A percentile compares a stretch with the other conserved stretches of the same genome.
Evolutionary conservation across 2,329 filamentous ascomycete species (phyloP).

Genomic region (Lachnellula cervina): DNA sequence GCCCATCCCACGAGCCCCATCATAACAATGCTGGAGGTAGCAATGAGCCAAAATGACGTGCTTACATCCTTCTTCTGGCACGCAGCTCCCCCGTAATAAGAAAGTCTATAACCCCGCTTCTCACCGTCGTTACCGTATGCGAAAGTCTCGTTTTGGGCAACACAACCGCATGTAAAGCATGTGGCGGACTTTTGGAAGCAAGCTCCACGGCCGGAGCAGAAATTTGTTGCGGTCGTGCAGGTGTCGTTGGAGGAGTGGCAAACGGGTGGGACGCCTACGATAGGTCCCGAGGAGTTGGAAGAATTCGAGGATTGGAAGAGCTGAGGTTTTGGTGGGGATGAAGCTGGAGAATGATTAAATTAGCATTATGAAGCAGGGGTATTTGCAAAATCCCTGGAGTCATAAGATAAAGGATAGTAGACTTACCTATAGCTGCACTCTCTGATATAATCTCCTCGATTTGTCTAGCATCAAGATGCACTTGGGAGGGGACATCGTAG

Average conservation of each 20-base stretch:
- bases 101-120: conserved; percentile 48
- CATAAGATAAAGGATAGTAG: neutral
- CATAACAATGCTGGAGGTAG: conserved; percentile 66
- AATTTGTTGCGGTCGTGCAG: conserved; percentile 66
- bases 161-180: conserved; percentile 80
- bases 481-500: conserved; percentile 24
- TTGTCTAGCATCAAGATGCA: conserved; percentile 19
- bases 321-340: conserved; percentile 8
- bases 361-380: neutral
- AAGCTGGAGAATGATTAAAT: neutral
- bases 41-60: conserved; percentile 82
- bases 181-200: conserved; percentile 65
- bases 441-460: conserved; percentile 28
- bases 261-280: conserved; percentile 46
- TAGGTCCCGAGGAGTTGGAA: conserved; percentile 16
- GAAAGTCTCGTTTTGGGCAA: conserved; percentile 43
- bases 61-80: conserved; percentile 93
- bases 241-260: conserved; percentile 69
- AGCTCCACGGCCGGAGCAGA: conserved; percentile 76
- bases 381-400: no score
- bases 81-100: conserved; percentile 75
- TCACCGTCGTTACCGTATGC: conserved; percentile 27
- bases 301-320: conserved; percentile 12
- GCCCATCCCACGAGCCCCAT: conserved; percentile 63
- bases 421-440: neutral